Percentiles rank a stretch among this genome's conserved stretches.
Evolutionary conservation across 352 stramenopile genomes (phyloP).

Genomic region (Phytophthora citrophthora): DNA sequence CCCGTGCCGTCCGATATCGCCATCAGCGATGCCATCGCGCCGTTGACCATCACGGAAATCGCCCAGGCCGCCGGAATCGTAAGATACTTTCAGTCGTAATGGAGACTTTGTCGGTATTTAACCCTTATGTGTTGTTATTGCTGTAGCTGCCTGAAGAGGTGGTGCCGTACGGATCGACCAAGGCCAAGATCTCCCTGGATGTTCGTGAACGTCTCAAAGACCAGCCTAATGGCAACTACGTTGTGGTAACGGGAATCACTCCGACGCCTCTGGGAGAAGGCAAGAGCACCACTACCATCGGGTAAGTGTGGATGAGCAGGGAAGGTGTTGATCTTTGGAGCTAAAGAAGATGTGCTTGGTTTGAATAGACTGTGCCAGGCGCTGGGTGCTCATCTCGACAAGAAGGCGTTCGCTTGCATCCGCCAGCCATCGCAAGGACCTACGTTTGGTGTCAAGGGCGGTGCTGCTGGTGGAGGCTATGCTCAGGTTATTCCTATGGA

Average conservation of each 20-base stretch:
- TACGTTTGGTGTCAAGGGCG: conserved; percentile 98
- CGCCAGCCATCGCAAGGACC: conserved; percentile 97
- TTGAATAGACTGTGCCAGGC: conserved; percentile 92
- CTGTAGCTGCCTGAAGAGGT: conserved; percentile 80
- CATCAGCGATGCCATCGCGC: conserved; percentile 80
- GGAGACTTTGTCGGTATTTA: conserved; percentile 19
- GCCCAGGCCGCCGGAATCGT: conserved; percentile 72
- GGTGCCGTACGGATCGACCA: conserved; percentile 88
- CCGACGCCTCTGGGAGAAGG: conserved; percentile 97
- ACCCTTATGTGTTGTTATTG: conserved; percentile 21
- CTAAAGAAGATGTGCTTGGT: conserved; percentile 50
- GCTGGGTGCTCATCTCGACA: conserved; percentile 91
- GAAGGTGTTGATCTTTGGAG: background rate
- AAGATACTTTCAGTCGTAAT: conserved; percentile 29
- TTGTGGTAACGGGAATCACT: conserved; percentile 98
- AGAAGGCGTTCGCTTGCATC: conserved; percentile 97
- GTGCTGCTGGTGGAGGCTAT: conserved; percentile 89
- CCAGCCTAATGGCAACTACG: conserved; percentile 95
- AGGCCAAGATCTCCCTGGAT: conserved; percentile 93
- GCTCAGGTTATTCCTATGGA: conserved; percentile 96
- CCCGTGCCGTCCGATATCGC: conserved; percentile 83
- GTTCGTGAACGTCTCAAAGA: conserved; percentile 91
- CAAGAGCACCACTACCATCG: conserved; percentile 99
- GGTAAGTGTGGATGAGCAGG: conserved; percentile 48
- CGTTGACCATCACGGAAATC: conserved; percentile 73